Base-by-base conservation (phyloP, 495 filamentous ascomycete genomes). In the Astrocystis sublimbata region DNA sequence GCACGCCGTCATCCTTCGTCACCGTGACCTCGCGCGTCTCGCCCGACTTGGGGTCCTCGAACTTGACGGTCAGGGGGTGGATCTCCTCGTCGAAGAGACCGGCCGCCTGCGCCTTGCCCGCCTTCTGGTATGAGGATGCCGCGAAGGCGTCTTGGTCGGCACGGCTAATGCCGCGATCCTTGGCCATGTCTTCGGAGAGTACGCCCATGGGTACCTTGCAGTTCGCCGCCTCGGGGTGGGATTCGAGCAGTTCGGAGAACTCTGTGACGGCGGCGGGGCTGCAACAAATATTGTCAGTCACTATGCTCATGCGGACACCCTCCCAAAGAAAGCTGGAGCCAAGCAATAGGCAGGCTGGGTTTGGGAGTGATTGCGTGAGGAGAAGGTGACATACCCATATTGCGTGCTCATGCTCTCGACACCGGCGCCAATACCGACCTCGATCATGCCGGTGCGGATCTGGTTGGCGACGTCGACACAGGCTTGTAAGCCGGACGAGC, bases 161-260 rank as follows among this genome's bases (percentile, higher is more conserved):
- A 60, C 94, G 89, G 47, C 85, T 69, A 68, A 98, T 85, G 50
- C 82, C 78, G 56, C 86, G 82, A 75, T 92, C 91, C 76, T 90
- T 89, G 57, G 94, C 94, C 94, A 98, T 97, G 67, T 93, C 70
- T 79, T 98, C 94, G 54, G 92, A 96, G 35, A 98, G 83, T 1
- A 91, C 84, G 64, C 96, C 96, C 94, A 98, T 98, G 69, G 93
- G 89, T 9, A 98, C 94, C 81, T 96, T 97, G 85, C 94, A 98
- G 82, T 97, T 93, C 68, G 88, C 89, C 40, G 93, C 86, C 74
- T 94, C 89, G 58, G 84, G 82, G 79, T 96, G 85, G 63, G 78
- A 84, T 70, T 97, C 91, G 47, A 98, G 86, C 60, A 97, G 86
- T 13, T 96, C 91, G 24, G 90, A 93, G 85, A 98, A 97, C 74